Base-by-base conservation (phyloP, 495 filamentous ascomycete species). In the Penicillium simplicissimum region DNA sequence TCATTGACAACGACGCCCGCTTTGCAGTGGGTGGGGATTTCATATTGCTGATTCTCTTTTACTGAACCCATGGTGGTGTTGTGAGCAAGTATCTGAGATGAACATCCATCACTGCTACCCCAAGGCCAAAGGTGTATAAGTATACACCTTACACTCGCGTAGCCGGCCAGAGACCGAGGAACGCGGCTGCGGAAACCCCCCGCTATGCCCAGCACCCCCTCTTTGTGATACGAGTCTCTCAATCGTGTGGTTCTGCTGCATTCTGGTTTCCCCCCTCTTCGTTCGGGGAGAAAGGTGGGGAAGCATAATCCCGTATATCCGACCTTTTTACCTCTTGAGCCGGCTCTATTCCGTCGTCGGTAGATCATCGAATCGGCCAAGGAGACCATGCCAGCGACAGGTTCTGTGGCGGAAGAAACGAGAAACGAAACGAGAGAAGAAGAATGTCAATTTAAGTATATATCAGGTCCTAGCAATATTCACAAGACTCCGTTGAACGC, bases 1-100 rank as follows among this genome's bases (percentile, higher is more conserved):
- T 82, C 79, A 59, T 85, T 83, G 36, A 82, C 70, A 1, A 84
- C 81, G 4, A 84, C 81, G 8, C 79, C 82, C 0, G 81, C 83
- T 60, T 83, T 84, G 64, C 83, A 82, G 68, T 76, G 67, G 17
- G 79, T 79, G 3, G 82, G 83, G 43, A 85, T 81, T 1, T 81
- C 73, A 52, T 60, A 61, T 6, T 61, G 54, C 19, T 19, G 48
- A 1, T 19, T 47, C 8, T 58, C 55, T 25, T 28, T 49, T 33
- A 35, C 25, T 8, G 55, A 54, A 23, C 51, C 55, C 60, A 63
- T 63, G 4, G n/a, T 36, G 51, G 21, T 13, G 17, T 4, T 33
- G 19, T 13, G 11, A 31, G 23, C n/a, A 31, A 49, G 5, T 3
- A 10, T 25, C 13, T 31, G 45, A 9, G 6, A 31, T 31, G n/a